These are phyloP conservation scores for Beta corolliflora DNA, from an alignment of 179 eudicot species.

Conservation along the genomic window DNA sequence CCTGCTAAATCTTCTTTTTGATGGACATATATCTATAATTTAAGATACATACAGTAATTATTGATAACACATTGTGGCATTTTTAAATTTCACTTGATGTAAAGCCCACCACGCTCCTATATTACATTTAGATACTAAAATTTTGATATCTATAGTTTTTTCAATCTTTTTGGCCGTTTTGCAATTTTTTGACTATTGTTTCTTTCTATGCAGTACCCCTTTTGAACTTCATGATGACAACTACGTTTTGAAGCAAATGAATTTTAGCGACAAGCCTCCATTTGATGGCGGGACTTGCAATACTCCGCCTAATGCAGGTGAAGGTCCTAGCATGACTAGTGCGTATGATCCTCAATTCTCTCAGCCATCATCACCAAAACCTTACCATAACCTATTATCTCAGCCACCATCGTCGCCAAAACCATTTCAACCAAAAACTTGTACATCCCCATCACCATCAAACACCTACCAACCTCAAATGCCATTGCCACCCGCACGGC, in stretches of 20 bases:
- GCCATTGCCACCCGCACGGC: constrained; percentile 18
- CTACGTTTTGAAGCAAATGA: constrained; percentile 83
- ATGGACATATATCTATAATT: too few species aligned
- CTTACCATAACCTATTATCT: constrained; percentile 18
- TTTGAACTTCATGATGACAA: constrained; percentile 90
- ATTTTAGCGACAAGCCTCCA: constrained; percentile 36
- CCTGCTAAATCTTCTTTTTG: background rate
- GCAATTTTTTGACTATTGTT: background rate
- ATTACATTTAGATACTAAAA: too few species aligned
- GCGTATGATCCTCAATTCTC: constrained; percentile 21
- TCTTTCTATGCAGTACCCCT: constrained; percentile 61
- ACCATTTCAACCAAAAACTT: constrained; percentile 21
- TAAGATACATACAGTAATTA: too few species aligned
- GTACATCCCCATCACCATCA: constrained; percentile 17
- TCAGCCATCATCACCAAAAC: constrained; percentile 29
- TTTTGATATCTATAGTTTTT: background rate
- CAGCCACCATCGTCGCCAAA: constrained; percentile 25
- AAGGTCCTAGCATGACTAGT: constrained; percentile 13
- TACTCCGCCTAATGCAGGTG: constrained; percentile 10
- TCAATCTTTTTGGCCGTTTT: background rate
- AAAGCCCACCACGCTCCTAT: too few species aligned
- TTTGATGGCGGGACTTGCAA: background rate
- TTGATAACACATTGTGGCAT: too few species aligned
- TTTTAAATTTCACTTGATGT: too few species aligned
- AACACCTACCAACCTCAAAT: constrained; percentile 23